These are phyloP conservation scores for Primulina huaijiensis DNA, from an alignment of 257 asterid species.

Conservation along the genomic window DNA sequence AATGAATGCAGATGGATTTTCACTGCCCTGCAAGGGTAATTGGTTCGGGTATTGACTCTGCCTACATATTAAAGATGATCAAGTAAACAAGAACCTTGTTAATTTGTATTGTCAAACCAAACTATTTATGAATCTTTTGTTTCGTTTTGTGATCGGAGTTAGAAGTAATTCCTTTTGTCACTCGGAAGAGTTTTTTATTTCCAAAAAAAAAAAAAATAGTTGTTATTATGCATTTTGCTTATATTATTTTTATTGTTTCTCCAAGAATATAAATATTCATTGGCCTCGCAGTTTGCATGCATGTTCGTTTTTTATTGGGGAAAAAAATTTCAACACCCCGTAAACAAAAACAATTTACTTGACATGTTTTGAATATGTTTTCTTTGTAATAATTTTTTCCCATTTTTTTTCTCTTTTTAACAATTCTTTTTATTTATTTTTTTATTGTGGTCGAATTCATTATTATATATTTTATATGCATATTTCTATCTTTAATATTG, in stretches of 20 bases:
- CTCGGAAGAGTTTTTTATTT: constrained; percentile 1
- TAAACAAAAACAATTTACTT: too few relatives aligned
- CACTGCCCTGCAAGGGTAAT: constrained; percentile 47
- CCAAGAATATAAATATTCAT: too few relatives aligned
- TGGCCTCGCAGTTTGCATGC: too few relatives aligned
- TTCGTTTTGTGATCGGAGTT: neutral
- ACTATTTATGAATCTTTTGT: constrained; percentile 8
- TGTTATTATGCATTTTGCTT: neutral
- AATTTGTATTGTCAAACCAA: neutral
- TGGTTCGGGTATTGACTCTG: constrained; percentile 83
- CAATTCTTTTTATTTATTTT: too few relatives aligned
- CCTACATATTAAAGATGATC: constrained; percentile 10
- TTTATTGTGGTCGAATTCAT: too few relatives aligned
- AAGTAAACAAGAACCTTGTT: constrained; percentile 28
- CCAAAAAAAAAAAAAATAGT: neutral
- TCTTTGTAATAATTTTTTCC: too few relatives aligned
- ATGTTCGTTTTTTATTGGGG: too few relatives aligned
- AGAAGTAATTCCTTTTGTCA: neutral
- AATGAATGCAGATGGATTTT: constrained; percentile 10
- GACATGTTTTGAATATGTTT: too few relatives aligned
- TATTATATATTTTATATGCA: too few relatives aligned
- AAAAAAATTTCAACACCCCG: too few relatives aligned
- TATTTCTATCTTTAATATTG: too few relatives aligned
- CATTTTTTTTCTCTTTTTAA: too few relatives aligned
- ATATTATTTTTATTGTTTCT: neutral